A percentile compares a stretch with the other conserved stretches of the same genome.
Conservation (phyloP, 2,329 filamentous ascomycete genomes). For the Fusarium nodosum region DNA sequence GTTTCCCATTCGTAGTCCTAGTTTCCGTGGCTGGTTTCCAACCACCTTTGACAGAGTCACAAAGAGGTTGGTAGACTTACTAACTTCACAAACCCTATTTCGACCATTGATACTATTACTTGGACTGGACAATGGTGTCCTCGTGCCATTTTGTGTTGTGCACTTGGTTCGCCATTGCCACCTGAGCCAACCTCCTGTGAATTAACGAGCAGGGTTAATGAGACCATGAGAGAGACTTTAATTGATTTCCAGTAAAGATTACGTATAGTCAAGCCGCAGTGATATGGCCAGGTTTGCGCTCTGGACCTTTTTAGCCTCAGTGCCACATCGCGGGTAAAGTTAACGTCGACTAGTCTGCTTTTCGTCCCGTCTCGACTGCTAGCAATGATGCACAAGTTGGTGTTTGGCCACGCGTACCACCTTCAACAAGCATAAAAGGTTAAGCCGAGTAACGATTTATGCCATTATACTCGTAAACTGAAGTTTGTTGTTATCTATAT, state of each 20-base stretch:
- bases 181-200: background rate
- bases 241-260: conserved; percentile 5
- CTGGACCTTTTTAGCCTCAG: conserved; percentile 17
- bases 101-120: conserved; percentile 4
- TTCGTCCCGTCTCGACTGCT: conserved; percentile 2
- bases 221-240: background rate
- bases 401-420: conserved; percentile 23
- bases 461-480: background rate
- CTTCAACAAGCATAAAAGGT: conserved; percentile 1
- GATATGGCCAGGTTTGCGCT: conserved; percentile 11
- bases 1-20: background rate
- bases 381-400: conserved; percentile 9
- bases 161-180: background rate
- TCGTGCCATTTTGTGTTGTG: background rate
- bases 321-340: conserved; percentile 12
- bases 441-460: conserved; percentile 1
- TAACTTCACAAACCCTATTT: conserved; percentile 9
- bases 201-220: background rate
- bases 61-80: conserved; percentile 13
- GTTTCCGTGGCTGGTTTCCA: conserved; percentile 12
- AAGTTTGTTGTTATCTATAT: conserved; percentile 6
- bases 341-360: conserved; percentile 14
- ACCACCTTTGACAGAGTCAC: conserved; percentile 9
- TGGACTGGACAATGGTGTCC: background rate
- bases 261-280: background rate